These are phyloP conservation scores for Fagopyrum esculentum DNA, from an alignment of 148 eudicot species.

Conservation along the genomic window DNA sequence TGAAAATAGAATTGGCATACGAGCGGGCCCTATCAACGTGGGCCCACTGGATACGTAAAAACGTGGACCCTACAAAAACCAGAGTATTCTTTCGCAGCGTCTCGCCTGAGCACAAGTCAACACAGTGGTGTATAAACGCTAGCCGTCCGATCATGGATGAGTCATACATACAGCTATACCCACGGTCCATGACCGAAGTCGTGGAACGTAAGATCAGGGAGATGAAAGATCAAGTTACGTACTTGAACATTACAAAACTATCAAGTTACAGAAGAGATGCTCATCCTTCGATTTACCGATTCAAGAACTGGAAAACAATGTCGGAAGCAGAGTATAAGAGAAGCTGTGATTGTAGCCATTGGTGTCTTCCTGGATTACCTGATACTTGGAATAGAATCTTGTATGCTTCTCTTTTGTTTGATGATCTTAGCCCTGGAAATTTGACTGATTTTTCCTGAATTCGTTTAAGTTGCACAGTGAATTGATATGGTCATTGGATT, in stretches of 20 bases:
- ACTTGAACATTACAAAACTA: slow-evolving; percentile 44
- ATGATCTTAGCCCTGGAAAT: neutral
- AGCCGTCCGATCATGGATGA: slow-evolving; percentile 41
- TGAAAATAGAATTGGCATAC: slow-evolving; percentile 31
- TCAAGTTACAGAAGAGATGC: slow-evolving; percentile 46
- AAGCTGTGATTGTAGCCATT: slow-evolving; percentile 64
- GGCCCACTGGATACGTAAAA: slow-evolving; percentile 35
- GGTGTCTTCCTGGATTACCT: slow-evolving; percentile 95
- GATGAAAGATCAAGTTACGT: slow-evolving; percentile 21
- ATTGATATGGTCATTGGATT: neutral
- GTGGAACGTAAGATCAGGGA: slow-evolving; percentile 20
- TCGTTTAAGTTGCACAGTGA: too few relatives aligned
- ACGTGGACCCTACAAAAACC: slow-evolving; percentile 31
- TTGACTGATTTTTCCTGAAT: neutral
- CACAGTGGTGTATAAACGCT: slow-evolving; percentile 38
- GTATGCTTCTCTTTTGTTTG: slow-evolving; percentile 17
- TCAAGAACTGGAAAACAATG: slow-evolving; percentile 18
- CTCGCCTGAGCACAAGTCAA: slow-evolving; percentile 39
- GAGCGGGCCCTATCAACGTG: slow-evolving; percentile 39
- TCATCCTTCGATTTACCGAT: slow-evolving; percentile 35
- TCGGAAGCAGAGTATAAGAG: neutral
- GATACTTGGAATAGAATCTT: slow-evolving; percentile 80
- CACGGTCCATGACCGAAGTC: slow-evolving; percentile 26
- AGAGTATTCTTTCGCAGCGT: slow-evolving; percentile 37
- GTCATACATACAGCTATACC: slow-evolving; percentile 21